Evolutionary conservation across 2,329 filamentous ascomycete genomes (phyloP).

Genomic region (Penicillium crustosum): DNA sequence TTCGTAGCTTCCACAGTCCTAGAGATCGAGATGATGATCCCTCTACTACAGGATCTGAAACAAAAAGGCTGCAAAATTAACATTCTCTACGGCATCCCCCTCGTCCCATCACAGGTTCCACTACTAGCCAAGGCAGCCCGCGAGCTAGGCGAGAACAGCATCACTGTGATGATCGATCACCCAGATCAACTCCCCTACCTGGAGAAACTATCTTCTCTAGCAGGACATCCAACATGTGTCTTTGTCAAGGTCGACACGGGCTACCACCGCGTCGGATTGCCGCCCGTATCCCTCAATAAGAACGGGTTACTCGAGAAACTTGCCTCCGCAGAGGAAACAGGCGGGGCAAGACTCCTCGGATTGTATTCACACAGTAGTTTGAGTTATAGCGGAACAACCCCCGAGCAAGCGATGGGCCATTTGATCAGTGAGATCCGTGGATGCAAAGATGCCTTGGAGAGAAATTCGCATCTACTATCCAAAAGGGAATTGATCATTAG

Average conservation of each 20-base stretch:
- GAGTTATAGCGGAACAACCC: constrained; percentile 61
- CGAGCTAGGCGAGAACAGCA: constrained; percentile 54
- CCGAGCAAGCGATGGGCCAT: constrained; percentile 59
- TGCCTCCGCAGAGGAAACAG: constrained; percentile 26
- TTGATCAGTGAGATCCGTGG: constrained; percentile 61
- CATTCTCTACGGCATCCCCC: constrained; percentile 71
- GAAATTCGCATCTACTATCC: constrained; percentile 18
- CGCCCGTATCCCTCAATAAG: constrained; percentile 48
- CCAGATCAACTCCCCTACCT: constrained; percentile 57
- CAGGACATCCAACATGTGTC: constrained; percentile 53
- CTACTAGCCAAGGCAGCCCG: constrained; percentile 60
- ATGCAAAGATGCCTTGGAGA: constrained; percentile 35
- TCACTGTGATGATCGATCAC: constrained; percentile 71
- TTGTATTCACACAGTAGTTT: constrained; percentile 74
- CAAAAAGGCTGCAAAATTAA: constrained; percentile 57
- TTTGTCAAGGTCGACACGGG: constrained; percentile 77
- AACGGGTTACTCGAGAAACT: constrained; percentile 32
- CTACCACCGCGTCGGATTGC: constrained; percentile 67
- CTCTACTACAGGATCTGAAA: constrained; percentile 58
- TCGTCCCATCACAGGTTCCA: constrained; percentile 60
- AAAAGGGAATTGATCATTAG: constrained; percentile 56
- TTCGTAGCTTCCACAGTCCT: constrained; percentile 72
- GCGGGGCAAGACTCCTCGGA: constrained; percentile 53
- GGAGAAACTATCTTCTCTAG: constrained; percentile 44
- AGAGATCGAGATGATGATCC: constrained; percentile 68